These are phyloP conservation scores for Candida silvicultrix DNA, from an alignment of 805 yeast genomes.

Conservation along the genomic window DNA sequence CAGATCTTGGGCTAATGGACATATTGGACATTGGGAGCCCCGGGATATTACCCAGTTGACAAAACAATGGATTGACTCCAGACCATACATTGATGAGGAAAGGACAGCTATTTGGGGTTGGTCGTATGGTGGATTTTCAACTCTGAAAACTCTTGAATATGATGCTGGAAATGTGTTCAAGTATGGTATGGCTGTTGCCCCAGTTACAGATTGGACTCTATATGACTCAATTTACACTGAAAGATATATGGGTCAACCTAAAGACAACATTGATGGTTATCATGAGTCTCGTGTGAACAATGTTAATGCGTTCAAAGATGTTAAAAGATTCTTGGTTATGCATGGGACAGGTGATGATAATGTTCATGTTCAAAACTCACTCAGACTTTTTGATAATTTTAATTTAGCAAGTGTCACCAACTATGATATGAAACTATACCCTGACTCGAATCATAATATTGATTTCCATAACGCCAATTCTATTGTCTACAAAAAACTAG, in stretches of 20 bases:
- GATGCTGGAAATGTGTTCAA: conserved; percentile 59
- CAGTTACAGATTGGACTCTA: conserved; percentile 72
- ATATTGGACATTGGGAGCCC: conserved; percentile 74
- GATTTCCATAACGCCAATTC: conserved; percentile 70
- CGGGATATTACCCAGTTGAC: conserved; percentile 53
- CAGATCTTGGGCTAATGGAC: conserved; percentile 46
- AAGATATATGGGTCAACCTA: conserved; percentile 60
- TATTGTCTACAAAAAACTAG: conserved; percentile 66
- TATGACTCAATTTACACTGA: conserved; percentile 80
- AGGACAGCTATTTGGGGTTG: conserved; percentile 79
- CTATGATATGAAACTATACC: conserved; percentile 83
- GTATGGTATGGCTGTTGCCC: conserved; percentile 79
- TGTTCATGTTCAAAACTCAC: conserved; percentile 71
- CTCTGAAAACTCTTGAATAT: conserved; percentile 65
- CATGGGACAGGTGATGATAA: conserved; percentile 86
- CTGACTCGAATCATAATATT: conserved; percentile 90
- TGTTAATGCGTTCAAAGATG: conserved; percentile 35
- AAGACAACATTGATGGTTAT: conserved; percentile 44
- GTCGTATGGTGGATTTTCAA: conserved; percentile 81
- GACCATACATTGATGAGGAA: conserved; percentile 40
- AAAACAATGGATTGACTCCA: conserved; percentile 39
- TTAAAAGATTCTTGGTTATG: conserved; percentile 57
- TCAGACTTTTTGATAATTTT: conserved; percentile 53
- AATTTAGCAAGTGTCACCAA: conserved; percentile 50
- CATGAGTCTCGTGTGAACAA: conserved; percentile 37